A percentile compares a stretch with the other conserved stretches of the same genome.
phyloP scores from a whole-genome alignment of 306 rosid genomes.

The Sesbania bispinosa region DNA sequence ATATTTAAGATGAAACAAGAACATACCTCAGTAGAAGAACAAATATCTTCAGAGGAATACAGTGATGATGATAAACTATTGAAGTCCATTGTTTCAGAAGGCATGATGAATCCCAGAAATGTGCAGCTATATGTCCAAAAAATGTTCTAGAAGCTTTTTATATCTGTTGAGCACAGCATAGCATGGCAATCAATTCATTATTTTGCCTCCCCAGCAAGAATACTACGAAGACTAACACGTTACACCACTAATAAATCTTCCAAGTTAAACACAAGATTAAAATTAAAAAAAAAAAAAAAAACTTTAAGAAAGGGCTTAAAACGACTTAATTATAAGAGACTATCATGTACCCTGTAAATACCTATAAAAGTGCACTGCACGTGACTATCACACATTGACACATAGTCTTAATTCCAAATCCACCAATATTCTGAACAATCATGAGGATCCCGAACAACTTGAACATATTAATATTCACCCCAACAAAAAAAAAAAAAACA shows the following conservation, averaged over 20 bases:
- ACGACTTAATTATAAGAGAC: slow-evolving; percentile 1
- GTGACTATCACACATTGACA: neutral
- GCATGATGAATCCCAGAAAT: slow-evolving; percentile 32
- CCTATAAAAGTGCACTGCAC: neutral
- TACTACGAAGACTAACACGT: slow-evolving; percentile 13
- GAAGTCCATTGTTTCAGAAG: slow-evolving; percentile 31
- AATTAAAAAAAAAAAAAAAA: too few relatives aligned
- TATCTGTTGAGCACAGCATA: slow-evolving; percentile 17
- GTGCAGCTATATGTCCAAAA: too few relatives aligned
- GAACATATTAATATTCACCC: neutral
- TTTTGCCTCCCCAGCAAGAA: slow-evolving; percentile 5
- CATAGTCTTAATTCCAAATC: slow-evolving; percentile 14
- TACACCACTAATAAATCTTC: neutral
- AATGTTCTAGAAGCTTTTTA: neutral
- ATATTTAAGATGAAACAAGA: neutral
- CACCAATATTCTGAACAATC: slow-evolving; percentile 18
- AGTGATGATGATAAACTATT: slow-evolving; percentile 42
- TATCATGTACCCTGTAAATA: neutral
- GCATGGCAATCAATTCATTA: slow-evolving; percentile 14
- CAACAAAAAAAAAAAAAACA: neutral
- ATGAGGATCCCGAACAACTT: slow-evolving; percentile 12
- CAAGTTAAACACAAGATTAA: neutral
- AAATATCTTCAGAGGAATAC: slow-evolving; percentile 46
- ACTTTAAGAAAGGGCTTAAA: neutral
- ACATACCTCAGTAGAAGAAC: slow-evolving; percentile 52